Percentiles rank a stretch among this genome's conserved stretches.
phyloP scores from a whole-genome alignment of 768 basidiomycete species.

The Suillus discolor region DNA sequence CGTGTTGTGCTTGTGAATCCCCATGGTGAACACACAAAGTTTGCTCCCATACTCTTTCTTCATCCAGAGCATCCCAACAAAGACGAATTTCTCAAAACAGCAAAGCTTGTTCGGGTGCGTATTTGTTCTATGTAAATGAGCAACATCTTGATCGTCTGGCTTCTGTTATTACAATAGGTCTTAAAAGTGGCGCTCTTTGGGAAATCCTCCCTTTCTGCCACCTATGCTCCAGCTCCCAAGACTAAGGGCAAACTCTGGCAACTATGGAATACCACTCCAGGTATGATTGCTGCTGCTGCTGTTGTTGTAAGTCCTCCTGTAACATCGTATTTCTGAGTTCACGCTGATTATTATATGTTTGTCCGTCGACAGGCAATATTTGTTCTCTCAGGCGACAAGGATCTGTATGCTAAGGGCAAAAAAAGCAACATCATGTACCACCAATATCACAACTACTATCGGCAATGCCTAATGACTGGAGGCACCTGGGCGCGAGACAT shows the following conservation, averaged over 20 bases:
- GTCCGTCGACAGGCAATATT: constrained; percentile 9
- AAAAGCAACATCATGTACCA: constrained; percentile 1
- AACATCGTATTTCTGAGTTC: neutral
- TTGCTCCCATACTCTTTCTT: constrained; percentile 6
- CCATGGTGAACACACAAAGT: constrained; percentile 7
- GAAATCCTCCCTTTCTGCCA: constrained; percentile 1
- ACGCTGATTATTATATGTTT: neutral
- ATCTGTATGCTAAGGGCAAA: neutral
- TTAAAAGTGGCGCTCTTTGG: neutral
- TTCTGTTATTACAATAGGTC: constrained; percentile 2
- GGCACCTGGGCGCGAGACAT: neutral
- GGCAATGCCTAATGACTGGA: neutral
- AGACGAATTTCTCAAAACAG: constrained; percentile 5
- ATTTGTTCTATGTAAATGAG: neutral
- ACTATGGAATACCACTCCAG: neutral
- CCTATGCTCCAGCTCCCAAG: neutral
- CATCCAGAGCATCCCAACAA: neutral
- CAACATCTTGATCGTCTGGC: neutral
- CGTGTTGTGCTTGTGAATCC: neutral
- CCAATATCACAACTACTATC: constrained; percentile 8
- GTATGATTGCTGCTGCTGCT: constrained; percentile 10
- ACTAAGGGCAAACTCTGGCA: constrained; percentile 11
- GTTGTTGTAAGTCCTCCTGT: constrained; percentile 5
- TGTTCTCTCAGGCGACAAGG: constrained; percentile 8
- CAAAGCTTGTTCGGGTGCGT: neutral